Evolutionary conservation across 257 asterid genomes (phyloP), one percentile per base, ranked within the genome.

Genomic region (Solanum arcanum): DNA sequence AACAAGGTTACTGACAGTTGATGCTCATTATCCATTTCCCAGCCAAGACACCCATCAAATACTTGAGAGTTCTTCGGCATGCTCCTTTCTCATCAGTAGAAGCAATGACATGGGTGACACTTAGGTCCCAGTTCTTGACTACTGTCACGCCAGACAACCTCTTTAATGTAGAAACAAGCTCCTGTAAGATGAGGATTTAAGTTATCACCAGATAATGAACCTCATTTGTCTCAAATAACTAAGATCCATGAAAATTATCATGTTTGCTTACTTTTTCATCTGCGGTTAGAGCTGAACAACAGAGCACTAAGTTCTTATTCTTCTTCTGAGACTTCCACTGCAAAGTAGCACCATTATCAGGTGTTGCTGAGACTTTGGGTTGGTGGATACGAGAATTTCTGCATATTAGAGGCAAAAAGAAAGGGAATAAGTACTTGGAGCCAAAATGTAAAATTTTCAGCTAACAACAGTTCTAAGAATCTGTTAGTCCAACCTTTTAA

Each of bases 21-120:
- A 93, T 91, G 86, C 91, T 92, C 89, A 97, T 83, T 87, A 95
- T 92, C 99, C 99, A 97, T 93, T 95, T 95, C 82, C 99, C 99
- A 89, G 92, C 96, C 93, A 97, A 86, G 88, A 97, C 90, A 39
- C 98, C 98, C 99, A 94, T 97, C 92, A 97, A 90, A 90, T 91
- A 93, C 84, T 97, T 97, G 88, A 94, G 94, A 83, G 98, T 97
- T 87, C 99, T 91, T 92, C 92, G 93, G 91, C 99, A 94, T 27
- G 98, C 95, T 70, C 98, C 96, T 87, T 93, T 94, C 89, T 93
- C 94, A 90, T 94, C 92, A 77, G 92, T 91, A 86, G 98, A 94
- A 86, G 98, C 95, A 88, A 97, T 91, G 88, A 97, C 93, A 90
- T 97, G 98, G 87, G 98, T 94, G 89, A 94, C 95, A 90, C 89